Evolutionary conservation across 331 rosid species (phyloP), one percentile per base, ranked within the genome.

Genomic region (Arachis monticola): DNA sequence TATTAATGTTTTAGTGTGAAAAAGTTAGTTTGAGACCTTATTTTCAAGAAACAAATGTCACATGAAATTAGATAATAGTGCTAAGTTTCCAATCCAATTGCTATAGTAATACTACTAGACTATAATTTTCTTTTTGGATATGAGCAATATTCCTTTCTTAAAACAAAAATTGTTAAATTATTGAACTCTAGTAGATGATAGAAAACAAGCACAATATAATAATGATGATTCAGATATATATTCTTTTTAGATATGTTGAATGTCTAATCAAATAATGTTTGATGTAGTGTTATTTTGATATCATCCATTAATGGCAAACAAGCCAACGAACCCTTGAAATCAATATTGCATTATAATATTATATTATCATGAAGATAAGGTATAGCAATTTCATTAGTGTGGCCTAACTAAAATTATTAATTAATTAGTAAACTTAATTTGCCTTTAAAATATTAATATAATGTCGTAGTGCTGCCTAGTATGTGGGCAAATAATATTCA

Each of bases 261-360:
- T 75, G 72, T 75, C 66, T 55, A 75, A 64, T 64, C 66, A 64
- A 53, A 75, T 64, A 27, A 55, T 64, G 64, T 9, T 13, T 11
- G 7, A 48, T 8, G 55, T 0, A 42, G 38, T 44, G 7, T 44
- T 64, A 8, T 42, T 64, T 62, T 40, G 45, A n/a, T 7, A 45
- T 46, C 40, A 6, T 10, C 3, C 68, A 9, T 12, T 17, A 40
- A 41, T 64, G 47, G 8, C 17, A 47, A 46, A 48, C 11, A 50
- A 47, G 11, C 7, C 31, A n/a, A 10, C 12, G 6, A 51, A 53
- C 8, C 8, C 8, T 41, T 41, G 57, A 53, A 61, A 27, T 64
- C 5, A 41, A 27, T 35, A 35, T 35, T 35, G 40, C 40, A 35
- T 35, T 35, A 35, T 35, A 35, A 1, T 64, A 12, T 11, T 45